Base-by-base conservation (phyloP, 2,329 filamentous ascomycete genomes). In the Byssochlamys sp. region DNA sequence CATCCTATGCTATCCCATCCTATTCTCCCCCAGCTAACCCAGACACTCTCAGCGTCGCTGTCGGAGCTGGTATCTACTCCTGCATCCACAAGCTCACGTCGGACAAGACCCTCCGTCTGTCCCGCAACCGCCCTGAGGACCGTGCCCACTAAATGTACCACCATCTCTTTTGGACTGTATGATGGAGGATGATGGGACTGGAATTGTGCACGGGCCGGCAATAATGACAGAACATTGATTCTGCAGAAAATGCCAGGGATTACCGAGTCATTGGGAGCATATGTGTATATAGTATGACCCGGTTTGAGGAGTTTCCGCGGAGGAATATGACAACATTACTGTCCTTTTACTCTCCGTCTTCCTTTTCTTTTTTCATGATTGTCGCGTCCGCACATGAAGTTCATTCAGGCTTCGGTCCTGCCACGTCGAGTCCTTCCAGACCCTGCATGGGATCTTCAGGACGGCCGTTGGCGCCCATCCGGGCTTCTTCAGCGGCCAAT, bases 381-480 rank as follows among this genome's bases (percentile, higher is more conserved):
- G 60, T 67, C 61, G 65, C 63, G 9, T 14, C 39, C 19, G n/a
- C 39, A 2, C 45, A 55, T 54, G 52, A 45, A 26, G 54, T 62
- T 83, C 72, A 94, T 68, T 84, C 85, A 56, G 83, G 87, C 73
- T 89, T 91, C 11, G 94, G 94, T 7, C 95, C 95, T 57, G 92
- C 95, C 66, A 97, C 89, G 74, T 97, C 95, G 56, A 97, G 78
- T 14, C 89, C 90, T 72, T 97, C 91, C 5, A 99, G 77, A 33
- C 91, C 92, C 75, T 96, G 90, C 94, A 99, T 99, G 2, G 92
- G 90, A 75, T 97, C 91, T 65, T 87, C 83, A 1, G 82, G 81
- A 51, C 68, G 79, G 59, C 80, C 77, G 63, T 81, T 82, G 35
- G 77, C 76, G 57, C 73, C 75, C 59, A 73, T 74, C 62, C 78